A percentile compares a stretch with the other conserved stretches of the same genome.
These are phyloP conservation scores for Coemansia sp. DNA, from an alignment of 192 early-diverging fungal species.

Conservation along the genomic window DNA sequence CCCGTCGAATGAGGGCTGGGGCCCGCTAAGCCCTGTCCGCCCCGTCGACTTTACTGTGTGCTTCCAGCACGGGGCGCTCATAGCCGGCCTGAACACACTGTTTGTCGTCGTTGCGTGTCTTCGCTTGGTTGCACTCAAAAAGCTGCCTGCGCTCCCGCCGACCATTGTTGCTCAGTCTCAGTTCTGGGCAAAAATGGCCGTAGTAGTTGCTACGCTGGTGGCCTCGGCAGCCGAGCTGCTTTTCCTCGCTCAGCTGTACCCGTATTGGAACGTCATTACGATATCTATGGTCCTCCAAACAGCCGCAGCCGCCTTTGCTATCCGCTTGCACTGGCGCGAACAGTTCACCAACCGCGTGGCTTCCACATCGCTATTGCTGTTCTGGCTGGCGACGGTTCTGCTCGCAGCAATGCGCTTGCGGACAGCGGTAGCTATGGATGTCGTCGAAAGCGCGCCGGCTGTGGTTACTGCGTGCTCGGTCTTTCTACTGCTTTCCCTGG, in stretches of 20 bases:
- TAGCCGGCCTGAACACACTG: constrained; percentile 15
- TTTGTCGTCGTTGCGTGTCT: constrained; percentile 27
- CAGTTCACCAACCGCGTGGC: constrained; percentile 39
- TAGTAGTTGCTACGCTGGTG: constrained; percentile 14
- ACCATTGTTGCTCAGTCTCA: constrained; percentile 17
- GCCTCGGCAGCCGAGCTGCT: constrained; percentile 35
- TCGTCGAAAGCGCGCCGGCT: constrained; percentile 1
- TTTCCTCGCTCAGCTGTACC: not conserved
- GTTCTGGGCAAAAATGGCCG: constrained; percentile 35
- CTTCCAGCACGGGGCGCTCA: constrained; percentile 43
- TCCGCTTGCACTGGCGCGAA: constrained; percentile 41
- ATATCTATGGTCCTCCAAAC: constrained; percentile 38
- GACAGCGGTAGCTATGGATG: constrained; percentile 19
- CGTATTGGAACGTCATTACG: constrained; percentile 12
- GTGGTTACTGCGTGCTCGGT: constrained; percentile 19
- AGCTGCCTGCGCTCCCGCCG: not conserved
- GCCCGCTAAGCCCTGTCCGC: constrained; percentile 48
- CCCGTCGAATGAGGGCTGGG: constrained; percentile 53
- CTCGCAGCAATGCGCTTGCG: constrained; percentile 42
- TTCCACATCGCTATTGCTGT: constrained; percentile 47
- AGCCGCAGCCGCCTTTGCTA: constrained; percentile 20
- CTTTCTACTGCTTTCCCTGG: constrained; percentile 32
- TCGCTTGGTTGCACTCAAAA: constrained; percentile 13
- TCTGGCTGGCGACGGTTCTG: constrained; percentile 46
- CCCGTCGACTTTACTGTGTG: constrained; percentile 51